Conservation (phyloP, 2,329 filamentous ascomycete genomes). For the Arthrobotrys musiformis region DNA sequence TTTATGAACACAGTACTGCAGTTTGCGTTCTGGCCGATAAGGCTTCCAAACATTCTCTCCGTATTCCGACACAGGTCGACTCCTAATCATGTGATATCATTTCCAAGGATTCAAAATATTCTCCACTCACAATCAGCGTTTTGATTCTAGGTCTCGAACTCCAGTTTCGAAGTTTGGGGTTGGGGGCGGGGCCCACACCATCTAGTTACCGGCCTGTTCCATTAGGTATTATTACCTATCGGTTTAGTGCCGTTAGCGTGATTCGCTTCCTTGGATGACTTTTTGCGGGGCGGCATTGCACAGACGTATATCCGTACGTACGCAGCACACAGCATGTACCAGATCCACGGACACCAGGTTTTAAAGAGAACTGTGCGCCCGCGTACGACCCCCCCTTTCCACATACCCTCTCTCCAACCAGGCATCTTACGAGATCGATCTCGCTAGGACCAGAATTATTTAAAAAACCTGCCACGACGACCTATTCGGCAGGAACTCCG, state of each 20-base stretch:
- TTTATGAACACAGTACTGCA: neutral
- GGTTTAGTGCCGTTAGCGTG: slow-evolving; percentile 8
- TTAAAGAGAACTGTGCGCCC: slow-evolving; percentile 19
- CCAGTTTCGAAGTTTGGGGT: neutral
- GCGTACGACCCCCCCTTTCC: neutral
- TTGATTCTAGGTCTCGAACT: neutral
- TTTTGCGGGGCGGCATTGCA: slow-evolving; percentile 15
- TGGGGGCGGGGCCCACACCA: neutral
- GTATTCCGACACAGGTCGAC: neutral
- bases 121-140: neutral
- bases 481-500: neutral
- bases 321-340: no score
- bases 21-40: no score
- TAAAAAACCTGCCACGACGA: neutral
- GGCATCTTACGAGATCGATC: neutral
- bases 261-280: slow-evolving; percentile 22
- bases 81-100: neutral
- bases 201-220: neutral
- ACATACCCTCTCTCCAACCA: neutral
- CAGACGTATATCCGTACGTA: slow-evolving; percentile 15
- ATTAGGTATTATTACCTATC: neutral
- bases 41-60: neutral
- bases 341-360: slow-evolving; percentile 1
- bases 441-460: neutral
- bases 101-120: neutral